Percentiles rank a stretch among this genome's conserved stretches.
These are phyloP conservation scores for Symbiodinium natans DNA, from an alignment of 73 alveolate genomes.

Conservation along the genomic window DNA sequence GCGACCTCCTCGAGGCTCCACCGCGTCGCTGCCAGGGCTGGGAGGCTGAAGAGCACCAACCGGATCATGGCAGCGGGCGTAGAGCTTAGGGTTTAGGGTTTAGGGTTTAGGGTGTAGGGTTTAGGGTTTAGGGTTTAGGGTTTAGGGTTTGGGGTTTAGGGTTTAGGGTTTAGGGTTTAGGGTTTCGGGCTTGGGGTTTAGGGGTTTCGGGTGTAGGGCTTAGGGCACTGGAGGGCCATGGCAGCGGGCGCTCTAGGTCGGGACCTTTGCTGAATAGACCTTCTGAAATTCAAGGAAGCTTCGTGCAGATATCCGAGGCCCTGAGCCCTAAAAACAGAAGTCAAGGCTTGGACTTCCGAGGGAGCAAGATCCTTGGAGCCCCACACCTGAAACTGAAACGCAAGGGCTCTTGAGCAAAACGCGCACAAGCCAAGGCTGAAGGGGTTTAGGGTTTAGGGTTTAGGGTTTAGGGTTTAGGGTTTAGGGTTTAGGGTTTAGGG, in stretches of 20 bases:
- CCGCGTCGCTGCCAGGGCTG: neutral
- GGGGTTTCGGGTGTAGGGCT: neutral
- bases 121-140: neutral
- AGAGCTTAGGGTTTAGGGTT: neutral
- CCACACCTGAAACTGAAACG: too few species aligned
- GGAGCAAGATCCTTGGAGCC: too few species aligned
- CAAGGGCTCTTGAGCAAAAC: too few species aligned
- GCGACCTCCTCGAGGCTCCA: neutral
- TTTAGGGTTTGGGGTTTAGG: neutral
- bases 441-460: neutral
- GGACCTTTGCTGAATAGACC: too few species aligned
- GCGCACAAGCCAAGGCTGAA: too few species aligned
- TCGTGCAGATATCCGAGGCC: neutral
- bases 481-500: neutral
- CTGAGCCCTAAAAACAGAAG: neutral
- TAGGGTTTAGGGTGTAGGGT: too few species aligned
- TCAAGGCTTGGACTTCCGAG: neutral
- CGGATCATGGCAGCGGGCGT: neutral
- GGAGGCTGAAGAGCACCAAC: neutral
- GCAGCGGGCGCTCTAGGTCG: too few species aligned
- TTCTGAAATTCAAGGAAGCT: too few species aligned
- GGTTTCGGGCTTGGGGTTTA: neutral
- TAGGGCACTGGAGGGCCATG: too few species aligned
- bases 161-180: neutral
- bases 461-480: neutral